Percentiles rank a stretch among this genome's conserved stretches.
Conservation (phyloP, 768 basidiomycete genomes). For the Cyclocybe aegerita region DNA sequence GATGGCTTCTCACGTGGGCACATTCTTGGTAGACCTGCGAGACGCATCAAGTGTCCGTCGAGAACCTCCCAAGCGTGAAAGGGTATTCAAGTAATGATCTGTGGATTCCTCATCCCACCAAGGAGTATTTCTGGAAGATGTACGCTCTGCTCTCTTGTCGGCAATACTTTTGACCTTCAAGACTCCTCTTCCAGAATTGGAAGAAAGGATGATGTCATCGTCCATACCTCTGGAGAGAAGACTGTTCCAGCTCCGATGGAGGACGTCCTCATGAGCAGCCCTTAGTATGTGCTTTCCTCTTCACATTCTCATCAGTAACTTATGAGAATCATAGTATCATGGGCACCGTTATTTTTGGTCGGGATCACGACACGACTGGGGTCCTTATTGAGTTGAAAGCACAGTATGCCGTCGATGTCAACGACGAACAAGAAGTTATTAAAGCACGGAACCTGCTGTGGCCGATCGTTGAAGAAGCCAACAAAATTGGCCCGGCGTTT, state of each 20-base stretch:
- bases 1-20: background rate
- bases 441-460: slow-evolving; percentile 35
- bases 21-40: slow-evolving; percentile 22
- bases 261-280: slow-evolving; percentile 21
- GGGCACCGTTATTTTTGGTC: slow-evolving; percentile 44
- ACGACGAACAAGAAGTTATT: slow-evolving; percentile 18
- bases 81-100: slow-evolving; percentile 47
- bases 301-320: background rate
- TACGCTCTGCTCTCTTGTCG: slow-evolving; percentile 15
- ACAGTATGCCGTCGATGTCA: slow-evolving; percentile 25
- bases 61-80: slow-evolving; percentile 32
- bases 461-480: slow-evolving; percentile 43
- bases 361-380: slow-evolving; percentile 31
- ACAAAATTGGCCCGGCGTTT: slow-evolving; percentile 39
- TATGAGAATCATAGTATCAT: slow-evolving; percentile 10
- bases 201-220: slow-evolving; percentile 37
- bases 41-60: slow-evolving; percentile 31
- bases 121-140: slow-evolving; percentile 42
- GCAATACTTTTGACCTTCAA: background rate
- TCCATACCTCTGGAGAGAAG: slow-evolving; percentile 36
- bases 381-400: slow-evolving; percentile 30
- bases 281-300: slow-evolving; percentile 18
- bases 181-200: slow-evolving; percentile 32
- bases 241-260: slow-evolving; percentile 36
- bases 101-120: slow-evolving; percentile 43